Base-by-base conservation (phyloP, 768 basidiomycete genomes). In the Hygrophoropsis aurantiaca region DNA sequence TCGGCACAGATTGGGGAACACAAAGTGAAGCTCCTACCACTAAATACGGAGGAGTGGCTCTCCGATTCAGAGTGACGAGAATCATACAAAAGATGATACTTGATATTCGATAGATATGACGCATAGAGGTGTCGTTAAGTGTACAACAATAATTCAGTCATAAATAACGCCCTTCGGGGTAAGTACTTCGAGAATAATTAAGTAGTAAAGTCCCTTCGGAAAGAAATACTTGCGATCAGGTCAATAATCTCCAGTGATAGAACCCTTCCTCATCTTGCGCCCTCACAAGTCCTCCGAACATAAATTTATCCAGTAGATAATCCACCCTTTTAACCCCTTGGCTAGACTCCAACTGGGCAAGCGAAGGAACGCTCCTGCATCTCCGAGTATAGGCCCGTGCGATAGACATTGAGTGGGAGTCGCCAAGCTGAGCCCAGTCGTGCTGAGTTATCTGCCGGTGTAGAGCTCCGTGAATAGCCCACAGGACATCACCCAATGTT, bases 401-500 rank as follows among this genome's bases (percentile, higher is more conserved):
- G 42, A 68, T 56, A 25, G 47, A 65, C 3, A 54, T 68, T 58
- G 58, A 62, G 49, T 63, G 47, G 4, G 52, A 59, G 13, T 46
- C 10, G 44, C 52, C 58, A 42, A 68, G 58, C 24, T 32, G 54
- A 16, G 51, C 66, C 73, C 66, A 68, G 50, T 74, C 65, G 11
- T 56, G 54, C 39, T 69, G 70, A 0, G 62, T 61, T 44, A 73
- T 66, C 49, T 67, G 65, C 46, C 63, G 58, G 44, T 77, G 78
- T 50, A 85, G 58, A n/a, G 65, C 60, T 18, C 61, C 63, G 54
- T 81, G 74, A 35, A 85, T 67, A 39, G 71, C 72, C 45, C 70
- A 62, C 39, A 86, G 68, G 16, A 87, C 72, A 53, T 85, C 84
- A n/a, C 74, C 72, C 3, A 86, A 64, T 2, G 74, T 76, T 55